phyloP scores from a whole-genome alignment of 2,329 filamentous ascomycete species.

The Penicillium sp. region DNA sequence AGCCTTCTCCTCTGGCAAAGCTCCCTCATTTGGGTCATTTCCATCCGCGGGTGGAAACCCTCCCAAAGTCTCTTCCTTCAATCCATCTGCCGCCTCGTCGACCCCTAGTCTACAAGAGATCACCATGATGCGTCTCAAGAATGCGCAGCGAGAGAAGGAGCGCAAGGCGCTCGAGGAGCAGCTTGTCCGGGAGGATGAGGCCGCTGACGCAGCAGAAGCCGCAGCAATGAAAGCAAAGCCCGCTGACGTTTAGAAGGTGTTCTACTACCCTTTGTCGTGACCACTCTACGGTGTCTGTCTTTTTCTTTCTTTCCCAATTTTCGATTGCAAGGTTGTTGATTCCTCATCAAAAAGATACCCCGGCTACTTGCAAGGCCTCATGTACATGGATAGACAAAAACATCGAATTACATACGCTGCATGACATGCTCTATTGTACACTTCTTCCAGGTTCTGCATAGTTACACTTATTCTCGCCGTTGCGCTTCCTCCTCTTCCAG shows the following conservation, averaged over 20 bases:
- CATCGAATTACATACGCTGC: conserved; percentile 17
- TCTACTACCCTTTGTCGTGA: no score
- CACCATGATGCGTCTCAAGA: conserved; percentile 53
- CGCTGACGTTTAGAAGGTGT: conserved; percentile 4
- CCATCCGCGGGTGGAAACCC: conserved; percentile 27
- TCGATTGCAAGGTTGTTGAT: conserved; percentile 1
- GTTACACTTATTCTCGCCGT: conserved; percentile 19
- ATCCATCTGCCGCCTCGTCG: conserved; percentile 22
- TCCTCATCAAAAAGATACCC: conserved; percentile 20
- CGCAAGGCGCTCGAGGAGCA: conserved; percentile 50
- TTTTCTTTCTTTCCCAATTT: not conserved
- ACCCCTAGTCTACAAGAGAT: conserved; percentile 41
- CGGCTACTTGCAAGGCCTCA: conserved; percentile 2
- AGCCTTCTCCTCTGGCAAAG: conserved; percentile 24
- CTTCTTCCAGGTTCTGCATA: conserved; percentile 3
- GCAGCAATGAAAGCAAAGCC: conserved; percentile 2
- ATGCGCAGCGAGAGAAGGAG: conserved; percentile 51
- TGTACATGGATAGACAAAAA: conserved; percentile 10
- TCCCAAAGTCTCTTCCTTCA: conserved; percentile 23
- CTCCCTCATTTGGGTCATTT: conserved; percentile 41
- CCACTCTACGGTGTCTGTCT: not conserved
- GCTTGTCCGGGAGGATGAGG: conserved; percentile 45
- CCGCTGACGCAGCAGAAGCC: conserved; percentile 27
- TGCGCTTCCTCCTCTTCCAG: conserved; percentile 29
- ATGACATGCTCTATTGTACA: conserved; percentile 19